Percentiles rank a stretch among this genome's conserved stretches.
Conservation (phyloP, 2,329 filamentous ascomycete species). For the Magnaporthiopsis rhizophila region DNA sequence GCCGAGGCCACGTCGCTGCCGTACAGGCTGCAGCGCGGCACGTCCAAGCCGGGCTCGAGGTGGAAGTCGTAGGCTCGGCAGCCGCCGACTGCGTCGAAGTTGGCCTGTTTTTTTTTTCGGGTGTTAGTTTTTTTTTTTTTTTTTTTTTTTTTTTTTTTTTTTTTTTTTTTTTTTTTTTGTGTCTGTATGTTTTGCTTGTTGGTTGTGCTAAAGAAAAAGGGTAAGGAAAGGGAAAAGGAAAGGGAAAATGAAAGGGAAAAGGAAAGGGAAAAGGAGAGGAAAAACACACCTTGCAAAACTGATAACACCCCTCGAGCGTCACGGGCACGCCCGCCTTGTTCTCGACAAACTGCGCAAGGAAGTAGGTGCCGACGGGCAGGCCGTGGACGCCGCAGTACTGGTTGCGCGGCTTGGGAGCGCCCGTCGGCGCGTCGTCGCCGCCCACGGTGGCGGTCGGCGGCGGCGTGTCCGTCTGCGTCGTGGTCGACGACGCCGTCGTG, state of each 20-base stretch:
- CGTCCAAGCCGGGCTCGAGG: conserved; percentile 20
- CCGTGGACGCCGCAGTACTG: conserved; percentile 32
- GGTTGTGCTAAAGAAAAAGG: background rate
- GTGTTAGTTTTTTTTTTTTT: no score
- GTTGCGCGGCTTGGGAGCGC: conserved; percentile 20
- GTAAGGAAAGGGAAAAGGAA: no score
- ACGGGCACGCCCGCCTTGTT: conserved; percentile 24
- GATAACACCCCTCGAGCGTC: conserved; percentile 31
- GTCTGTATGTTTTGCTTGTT: no score
- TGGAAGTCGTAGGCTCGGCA: conserved; percentile 30
- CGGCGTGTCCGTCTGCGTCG: conserved; percentile 17
- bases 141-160: no score
- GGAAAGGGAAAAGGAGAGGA: background rate
- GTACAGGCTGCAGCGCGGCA: conserved; percentile 28
- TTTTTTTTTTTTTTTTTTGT: background rate
- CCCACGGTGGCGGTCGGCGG: conserved; percentile 24
- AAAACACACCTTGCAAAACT: conserved; percentile 30
- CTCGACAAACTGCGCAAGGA: conserved; percentile 30
- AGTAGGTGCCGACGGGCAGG: conserved; percentile 25
- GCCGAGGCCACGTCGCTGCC: conserved; percentile 23
- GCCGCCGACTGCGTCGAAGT: conserved; percentile 21
- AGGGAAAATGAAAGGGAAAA: background rate
- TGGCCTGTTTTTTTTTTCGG: conserved; percentile 19
- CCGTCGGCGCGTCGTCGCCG: conserved; percentile 20
- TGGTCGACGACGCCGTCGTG: conserved; percentile 18